Evolutionary conservation across 257 asterid species (phyloP), one percentile per base, ranked within the genome.

Genomic region (Eustoma russellianum): DNA sequence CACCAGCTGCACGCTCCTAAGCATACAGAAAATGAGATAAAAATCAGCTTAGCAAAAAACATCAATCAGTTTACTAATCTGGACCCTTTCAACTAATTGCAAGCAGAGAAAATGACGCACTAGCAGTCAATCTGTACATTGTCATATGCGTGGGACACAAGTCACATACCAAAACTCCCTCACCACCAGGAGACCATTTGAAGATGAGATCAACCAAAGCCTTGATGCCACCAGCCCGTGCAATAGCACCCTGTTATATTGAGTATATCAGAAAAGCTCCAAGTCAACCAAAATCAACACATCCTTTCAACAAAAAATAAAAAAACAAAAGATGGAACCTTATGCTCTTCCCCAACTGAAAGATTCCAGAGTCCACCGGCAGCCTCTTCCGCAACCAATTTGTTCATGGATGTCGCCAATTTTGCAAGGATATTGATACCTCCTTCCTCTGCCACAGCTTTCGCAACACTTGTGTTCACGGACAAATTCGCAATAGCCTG

Each of bases 1-100:
- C 94, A 48, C 95, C 95, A 69, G 95, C 93, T 0, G 93, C 95
- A 50, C 94, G 94, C 70, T 89, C 97, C 97, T 89, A 71, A 63
- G 45, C 28, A 61, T 35, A 9, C 41, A 44, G 38, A 6, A 43
- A 57, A 50, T 17, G 28, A 49, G 48, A 43, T 30, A 28, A 51
- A 13, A 16, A 44, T 40, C 38, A 41, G 18, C 17, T 8, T 13
- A n/a, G 33, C 53, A 30, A 19, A 7, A 16, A 34, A 16, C n/a
- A n/a, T n/a, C n/a, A n/a, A n/a, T n/a, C n/a, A n/a, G n/a, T n/a
- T n/a, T n/a, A n/a, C n/a, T n/a, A n/a, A n/a, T n/a, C 48, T 15
- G 17, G 43, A 48, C 34, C 46, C 52, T 35, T 35, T 35, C 50
- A 35, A 47, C n/a, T 12, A 16, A 60, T 13, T 9, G 19, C 57